Evolutionary conservation across 2,329 filamentous ascomycete species (phyloP).

Genomic region (Rhynchosporium graminicola): DNA sequence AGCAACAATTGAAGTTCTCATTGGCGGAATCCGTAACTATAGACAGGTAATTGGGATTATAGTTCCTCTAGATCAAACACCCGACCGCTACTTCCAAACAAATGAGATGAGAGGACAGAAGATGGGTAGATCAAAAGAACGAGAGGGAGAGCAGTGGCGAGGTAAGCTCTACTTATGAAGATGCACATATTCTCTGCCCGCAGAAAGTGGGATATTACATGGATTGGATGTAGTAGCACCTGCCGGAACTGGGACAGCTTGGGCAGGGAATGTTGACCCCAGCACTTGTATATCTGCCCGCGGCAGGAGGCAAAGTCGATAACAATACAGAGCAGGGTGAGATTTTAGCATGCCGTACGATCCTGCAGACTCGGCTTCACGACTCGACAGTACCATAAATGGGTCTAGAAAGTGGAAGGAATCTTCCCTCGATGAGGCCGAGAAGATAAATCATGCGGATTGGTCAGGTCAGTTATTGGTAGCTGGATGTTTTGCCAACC

Average conservation of each 20-base stretch:
- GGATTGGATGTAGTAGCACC: conserved; percentile 17
- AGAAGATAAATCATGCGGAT: not conserved
- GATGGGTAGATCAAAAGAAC: not conserved
- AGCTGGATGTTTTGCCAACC: conserved; percentile 13
- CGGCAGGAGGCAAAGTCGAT: conserved; percentile 16
- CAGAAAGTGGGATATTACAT: conserved; percentile 4
- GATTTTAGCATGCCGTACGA: not conserved
- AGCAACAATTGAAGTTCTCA: conserved; percentile 35
- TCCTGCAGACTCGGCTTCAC: not conserved
- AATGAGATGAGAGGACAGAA: conserved; percentile 11
- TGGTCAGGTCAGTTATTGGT: not conserved
- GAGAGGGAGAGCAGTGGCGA: not conserved
- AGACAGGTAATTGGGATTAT: conserved; percentile 15
- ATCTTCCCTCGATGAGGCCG: conserved; percentile 5
- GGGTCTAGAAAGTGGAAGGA: not conserved
- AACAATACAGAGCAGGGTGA: conserved; percentile 8
- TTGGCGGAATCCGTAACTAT: conserved; percentile 20
- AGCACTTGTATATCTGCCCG: conserved; percentile 11
- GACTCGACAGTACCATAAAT: not conserved
- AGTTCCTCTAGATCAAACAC: conserved; percentile 17
- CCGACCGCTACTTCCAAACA: conserved; percentile 12
- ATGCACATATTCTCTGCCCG: conserved; percentile 4
- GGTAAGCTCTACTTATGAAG: conserved; percentile 17
- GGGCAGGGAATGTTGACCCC: conserved; percentile 7
- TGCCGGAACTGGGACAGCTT: conserved; percentile 21